Evolutionary conservation across 352 stramenopile species (phyloP).

Genomic region (Thraustotheca clavata): DNA sequence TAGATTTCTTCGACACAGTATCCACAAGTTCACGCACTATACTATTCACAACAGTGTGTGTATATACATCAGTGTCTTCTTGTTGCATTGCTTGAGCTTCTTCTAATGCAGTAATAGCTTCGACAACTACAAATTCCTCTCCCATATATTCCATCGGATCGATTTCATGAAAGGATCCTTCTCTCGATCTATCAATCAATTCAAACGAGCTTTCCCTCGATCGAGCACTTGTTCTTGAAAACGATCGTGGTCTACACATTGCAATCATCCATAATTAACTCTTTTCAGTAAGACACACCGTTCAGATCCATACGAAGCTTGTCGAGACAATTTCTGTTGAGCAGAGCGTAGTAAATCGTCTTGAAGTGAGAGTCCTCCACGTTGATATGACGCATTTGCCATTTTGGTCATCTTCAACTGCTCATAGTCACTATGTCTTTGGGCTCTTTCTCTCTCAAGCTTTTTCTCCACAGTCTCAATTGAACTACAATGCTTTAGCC

Average conservation of each 20-base stretch:
- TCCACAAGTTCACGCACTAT: not conserved
- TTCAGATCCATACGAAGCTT: not conserved
- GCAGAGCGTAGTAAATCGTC: conserved; percentile 7
- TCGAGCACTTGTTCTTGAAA: not conserved
- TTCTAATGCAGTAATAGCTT: not conserved
- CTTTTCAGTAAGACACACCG: not conserved
- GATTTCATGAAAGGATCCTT: conserved; percentile 10
- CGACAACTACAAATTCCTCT: conserved; percentile 8
- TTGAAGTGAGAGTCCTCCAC: conserved; percentile 3
- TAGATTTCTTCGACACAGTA: not conserved
- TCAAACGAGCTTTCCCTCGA: conserved; percentile 19
- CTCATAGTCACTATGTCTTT: conserved; percentile 1
- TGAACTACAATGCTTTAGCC: not conserved
- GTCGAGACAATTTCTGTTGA: not conserved
- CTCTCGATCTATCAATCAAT: not conserved
- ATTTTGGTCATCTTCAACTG: not conserved
- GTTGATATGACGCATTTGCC: conserved; percentile 2
- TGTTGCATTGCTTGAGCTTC: not conserved
- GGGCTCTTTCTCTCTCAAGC: not conserved
- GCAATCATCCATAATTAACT: not conserved
- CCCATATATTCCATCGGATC: not conserved
- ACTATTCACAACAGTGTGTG: not conserved
- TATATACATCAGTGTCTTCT: not conserved
- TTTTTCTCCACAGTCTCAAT: conserved; percentile 19
- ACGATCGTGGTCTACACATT: not conserved